Conservation (phyloP, 2,329 filamentous ascomycete species). For the Verticillium nonalfalfae region DNA sequence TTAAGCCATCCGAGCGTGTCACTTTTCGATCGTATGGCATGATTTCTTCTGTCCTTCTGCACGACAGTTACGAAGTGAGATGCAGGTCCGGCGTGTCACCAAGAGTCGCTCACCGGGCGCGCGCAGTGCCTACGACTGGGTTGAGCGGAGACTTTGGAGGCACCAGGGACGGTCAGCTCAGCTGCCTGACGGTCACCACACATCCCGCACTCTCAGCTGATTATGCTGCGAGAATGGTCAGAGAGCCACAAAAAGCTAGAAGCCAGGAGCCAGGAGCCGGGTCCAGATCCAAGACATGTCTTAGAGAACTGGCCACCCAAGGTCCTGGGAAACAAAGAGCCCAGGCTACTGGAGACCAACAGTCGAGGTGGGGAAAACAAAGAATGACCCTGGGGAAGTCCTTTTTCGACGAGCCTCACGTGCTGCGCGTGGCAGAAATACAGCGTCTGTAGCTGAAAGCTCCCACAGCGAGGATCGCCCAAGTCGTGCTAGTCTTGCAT, state of each 20-base stretch:
- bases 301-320: neutral
- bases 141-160: neutral
- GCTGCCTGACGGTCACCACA: neutral
- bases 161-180: neutral
- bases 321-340: neutral
- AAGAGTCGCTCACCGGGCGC: neutral
- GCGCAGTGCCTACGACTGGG: neutral
- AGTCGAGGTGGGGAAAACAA: neutral
- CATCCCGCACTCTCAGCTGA: neutral
- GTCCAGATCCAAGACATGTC: neutral
- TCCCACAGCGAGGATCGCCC: neutral
- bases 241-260: neutral
- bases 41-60: neutral
- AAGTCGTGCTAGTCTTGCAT: neutral
- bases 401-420: neutral
- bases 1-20: neutral
- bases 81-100: neutral
- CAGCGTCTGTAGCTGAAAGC: neutral
- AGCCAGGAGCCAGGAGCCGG: neutral
- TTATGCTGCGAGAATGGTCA: neutral
- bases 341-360: neutral
- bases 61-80: neutral
- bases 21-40: neutral
- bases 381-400: neutral
- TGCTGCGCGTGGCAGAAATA: neutral